Base-by-base conservation (phyloP, 2,329 filamentous ascomycete genomes). In the Waltergamsia citrina region DNA sequence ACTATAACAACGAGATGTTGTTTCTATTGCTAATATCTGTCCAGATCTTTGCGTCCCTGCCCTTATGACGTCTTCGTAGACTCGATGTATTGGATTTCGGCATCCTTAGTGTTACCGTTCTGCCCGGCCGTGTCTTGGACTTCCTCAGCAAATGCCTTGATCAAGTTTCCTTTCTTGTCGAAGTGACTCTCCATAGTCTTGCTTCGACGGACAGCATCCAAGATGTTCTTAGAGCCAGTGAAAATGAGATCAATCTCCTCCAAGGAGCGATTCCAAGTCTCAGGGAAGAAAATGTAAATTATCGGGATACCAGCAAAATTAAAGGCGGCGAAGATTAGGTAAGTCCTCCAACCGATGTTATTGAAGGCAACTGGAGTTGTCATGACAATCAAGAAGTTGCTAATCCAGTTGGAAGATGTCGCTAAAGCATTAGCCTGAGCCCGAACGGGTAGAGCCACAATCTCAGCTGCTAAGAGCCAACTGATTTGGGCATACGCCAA, bases 341-440 rank as follows among this genome's bases (percentile, higher is more conserved):
- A 43, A 1, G 68, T 60, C 28, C 66, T 66, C 48, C 63, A 74
- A 9, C 60, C 60, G 11, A 67, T 76, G 37, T 71, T 68, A 37
- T 71, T 57, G 21, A 82, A 67, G 8, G 81, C 63, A 1, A 76
- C 67, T 0, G 77, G 78, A 0, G 75, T 81, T 23, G 80, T 69
- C 40, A 81, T 63, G 21, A 78, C 74, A 34, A 58, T 50, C 20
- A 58, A 57, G 45, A 67, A 62, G 45, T 54, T 54, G 37, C 14
- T 25, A 19, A 31, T 31, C 29, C 29, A 31, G 19, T 31, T 31
- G 10, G 15, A 25, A 25, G 23, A 25, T 29, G 74, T 78, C 0
- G 71, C 71, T 3, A 79, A 55, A 12, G 63, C 63, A 26, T 59
- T 57, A 10, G 58, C 57, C 44, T 60, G 60, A 3, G 54, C 56